phyloP scores from a whole-genome alignment of 306 rosid species.

The Vicia sativa region DNA sequence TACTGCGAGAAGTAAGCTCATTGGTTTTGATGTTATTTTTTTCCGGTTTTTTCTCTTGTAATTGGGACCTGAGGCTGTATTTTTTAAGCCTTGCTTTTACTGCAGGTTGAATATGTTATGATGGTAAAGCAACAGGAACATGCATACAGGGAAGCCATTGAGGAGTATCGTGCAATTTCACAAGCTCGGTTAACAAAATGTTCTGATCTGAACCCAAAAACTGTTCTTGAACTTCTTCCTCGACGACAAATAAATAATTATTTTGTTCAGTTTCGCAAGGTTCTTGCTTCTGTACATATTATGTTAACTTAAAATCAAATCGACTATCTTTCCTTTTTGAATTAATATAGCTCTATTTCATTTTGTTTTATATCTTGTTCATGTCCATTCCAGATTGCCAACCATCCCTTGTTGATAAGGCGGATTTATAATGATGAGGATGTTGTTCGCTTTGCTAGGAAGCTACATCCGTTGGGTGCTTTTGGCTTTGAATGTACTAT shows the following conservation, averaged over 20 bases:
- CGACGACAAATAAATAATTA: constrained; percentile 87
- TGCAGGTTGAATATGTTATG: constrained; percentile 82
- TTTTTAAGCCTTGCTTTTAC: constrained; percentile 19
- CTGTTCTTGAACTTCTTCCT: constrained; percentile 58
- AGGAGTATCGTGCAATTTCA: constrained; percentile 85
- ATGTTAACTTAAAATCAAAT: constrained; percentile 23
- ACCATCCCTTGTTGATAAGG: constrained; percentile 94
- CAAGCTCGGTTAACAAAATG: constrained; percentile 68
- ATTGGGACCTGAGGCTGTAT: background rate
- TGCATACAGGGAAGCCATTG: constrained; percentile 89
- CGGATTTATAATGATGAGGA: constrained; percentile 83
- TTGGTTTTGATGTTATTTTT: background rate
- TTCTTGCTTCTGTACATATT: constrained; percentile 38
- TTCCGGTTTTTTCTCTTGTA: background rate
- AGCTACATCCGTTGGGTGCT: constrained; percentile 79
- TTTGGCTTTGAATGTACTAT: constrained; percentile 93
- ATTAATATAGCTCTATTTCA: background rate
- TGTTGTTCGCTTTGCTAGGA: constrained; percentile 82
- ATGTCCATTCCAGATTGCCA: constrained; percentile 72
- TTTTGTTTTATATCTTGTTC: constrained; percentile 14
- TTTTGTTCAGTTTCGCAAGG: constrained; percentile 98
- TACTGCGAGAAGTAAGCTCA: background rate
- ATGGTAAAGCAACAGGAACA: constrained; percentile 82
- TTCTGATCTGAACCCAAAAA: constrained; percentile 48
- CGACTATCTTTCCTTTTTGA: background rate